Evolutionary conservation across 768 basidiomycete species (phyloP), one percentile per base, ranked within the genome.

Genomic region (Naematelia encephala): DNA sequence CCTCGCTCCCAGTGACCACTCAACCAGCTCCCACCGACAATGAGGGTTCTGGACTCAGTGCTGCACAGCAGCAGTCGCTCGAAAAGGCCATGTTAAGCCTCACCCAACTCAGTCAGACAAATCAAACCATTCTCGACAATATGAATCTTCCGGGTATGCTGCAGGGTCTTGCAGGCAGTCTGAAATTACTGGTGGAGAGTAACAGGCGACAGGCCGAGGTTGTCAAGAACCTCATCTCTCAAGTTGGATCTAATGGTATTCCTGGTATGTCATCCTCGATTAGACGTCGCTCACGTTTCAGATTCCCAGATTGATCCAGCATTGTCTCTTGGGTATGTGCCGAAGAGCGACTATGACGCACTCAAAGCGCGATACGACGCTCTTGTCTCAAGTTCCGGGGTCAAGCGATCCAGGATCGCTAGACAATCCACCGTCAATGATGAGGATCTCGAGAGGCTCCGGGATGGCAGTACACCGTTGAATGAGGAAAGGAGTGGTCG

Each of bases 301-400:
- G 13, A 44, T 19, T n/a, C 49, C 4, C 25, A 50, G 16, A 42
- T 69, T 29, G 68, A 66, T 30, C 44, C 62, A 4, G 46, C 59
- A 14, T 44, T 57, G 12, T 56, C 61, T 0, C 51, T 56, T 8
- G 14, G 26, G 5, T 46, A 51, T 26, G 64, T 68, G 4, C 54
- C 67, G 2, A 28, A 67, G 19, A 27, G 47, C 16, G 67, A 69
- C 23, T 68, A 67, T 45, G 66, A 72, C 44, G 57, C 42, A 16
- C 68, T 69, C 22, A 64, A 69, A 56, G 46, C 62, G 3, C 43
- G 54, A n/a, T 68, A 69, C 46, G 70, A 69, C 16, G 50, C 57
- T 10, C 51, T 69, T 14, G 48, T 60, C 39, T 39, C 34, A 16
- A 16, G 34, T 39, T 8, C 8, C 8, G 16, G 34, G 8, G 34